These are phyloP conservation scores for Cryphonectria carpinicola DNA, from an alignment of 2,329 filamentous ascomycete genomes.

Conservation along the genomic window DNA sequence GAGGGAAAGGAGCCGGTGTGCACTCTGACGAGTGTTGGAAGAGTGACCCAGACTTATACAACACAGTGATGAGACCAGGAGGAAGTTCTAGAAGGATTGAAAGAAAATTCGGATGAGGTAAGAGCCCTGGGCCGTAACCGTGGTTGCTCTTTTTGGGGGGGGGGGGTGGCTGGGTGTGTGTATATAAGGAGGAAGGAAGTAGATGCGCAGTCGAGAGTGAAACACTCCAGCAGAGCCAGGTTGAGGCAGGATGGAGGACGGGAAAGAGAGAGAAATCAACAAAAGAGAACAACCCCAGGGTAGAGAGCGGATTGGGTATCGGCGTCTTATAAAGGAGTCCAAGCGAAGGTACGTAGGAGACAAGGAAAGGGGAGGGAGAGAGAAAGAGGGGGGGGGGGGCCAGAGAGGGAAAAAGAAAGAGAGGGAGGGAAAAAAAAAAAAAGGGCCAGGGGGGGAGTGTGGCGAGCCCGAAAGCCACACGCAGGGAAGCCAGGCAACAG, in stretches of 20 bases:
- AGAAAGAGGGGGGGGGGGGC: constrained; percentile 1
- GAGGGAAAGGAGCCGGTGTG: constrained; percentile 14
- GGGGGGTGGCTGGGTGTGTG: neutral
- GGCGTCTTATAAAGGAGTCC: constrained; percentile 24
- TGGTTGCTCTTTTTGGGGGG: neutral
- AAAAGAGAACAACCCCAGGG: constrained; percentile 27
- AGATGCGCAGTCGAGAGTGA: constrained; percentile 15
- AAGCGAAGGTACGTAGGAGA: constrained; percentile 23
- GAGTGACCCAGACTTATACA: constrained; percentile 21
- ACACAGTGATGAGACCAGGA: constrained; percentile 24
- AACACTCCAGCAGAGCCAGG: constrained; percentile 25
- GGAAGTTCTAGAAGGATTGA: constrained; percentile 1
- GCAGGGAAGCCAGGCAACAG: no score
- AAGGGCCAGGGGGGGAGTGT: constrained; percentile 2
- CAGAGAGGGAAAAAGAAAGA: neutral
- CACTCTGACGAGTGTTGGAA: constrained; percentile 6
- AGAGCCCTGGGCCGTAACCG: neutral
- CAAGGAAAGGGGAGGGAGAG: constrained; percentile 25
- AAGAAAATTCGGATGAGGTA: constrained; percentile 10
- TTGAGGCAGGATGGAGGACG: constrained; percentile 14
- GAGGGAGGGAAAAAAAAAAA: neutral
- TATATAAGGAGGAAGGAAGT: neutral
- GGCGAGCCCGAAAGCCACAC: no score
- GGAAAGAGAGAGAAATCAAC: constrained; percentile 25
- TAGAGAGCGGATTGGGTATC: constrained; percentile 26